Percentiles rank a stretch among this genome's conserved stretches.
phyloP scores from a whole-genome alignment of 169 alveolate species.

The Plasmodium adleri region DNA sequence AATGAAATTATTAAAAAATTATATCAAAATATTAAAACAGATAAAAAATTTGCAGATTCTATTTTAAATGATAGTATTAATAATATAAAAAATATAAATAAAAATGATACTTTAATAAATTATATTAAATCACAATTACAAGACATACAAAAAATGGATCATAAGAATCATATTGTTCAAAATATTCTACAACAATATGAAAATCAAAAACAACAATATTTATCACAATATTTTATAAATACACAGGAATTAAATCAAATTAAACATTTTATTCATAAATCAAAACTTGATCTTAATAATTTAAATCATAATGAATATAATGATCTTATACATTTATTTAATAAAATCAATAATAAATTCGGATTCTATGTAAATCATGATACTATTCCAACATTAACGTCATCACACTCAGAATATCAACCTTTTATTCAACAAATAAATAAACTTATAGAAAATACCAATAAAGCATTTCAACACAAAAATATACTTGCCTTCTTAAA shows the following conservation, averaged over 20 bases:
- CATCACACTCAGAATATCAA: conserved; percentile 12
- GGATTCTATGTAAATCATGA: conserved; percentile 61
- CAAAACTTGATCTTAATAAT: conserved; percentile 12
- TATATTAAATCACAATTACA: conserved; percentile 12
- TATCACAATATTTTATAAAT: conserved; percentile 24
- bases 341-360: conserved; percentile 31
- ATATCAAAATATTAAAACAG: conserved; percentile 13
- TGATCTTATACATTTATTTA: conserved; percentile 17
- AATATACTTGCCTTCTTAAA: conserved; percentile 27
- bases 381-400: neutral
- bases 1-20: conserved; percentile 43
- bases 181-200: conserved; percentile 51
- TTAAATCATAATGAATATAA: conserved; percentile 21
- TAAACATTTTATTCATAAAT: conserved; percentile 16
- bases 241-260: conserved; percentile 31
- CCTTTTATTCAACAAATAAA: conserved; percentile 5
- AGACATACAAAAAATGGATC: conserved; percentile 11
- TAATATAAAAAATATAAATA: conserved; percentile 10
- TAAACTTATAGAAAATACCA: conserved; percentile 2
- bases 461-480: conserved; percentile 13
- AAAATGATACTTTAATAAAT: conserved; percentile 47
- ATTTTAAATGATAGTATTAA: conserved; percentile 43
- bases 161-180: conserved; percentile 24
- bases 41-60: conserved; percentile 16
- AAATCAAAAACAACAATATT: conserved; percentile 25